These are phyloP conservation scores for Trametes maxima DNA, from an alignment of 768 basidiomycete species.

Conservation along the genomic window DNA sequence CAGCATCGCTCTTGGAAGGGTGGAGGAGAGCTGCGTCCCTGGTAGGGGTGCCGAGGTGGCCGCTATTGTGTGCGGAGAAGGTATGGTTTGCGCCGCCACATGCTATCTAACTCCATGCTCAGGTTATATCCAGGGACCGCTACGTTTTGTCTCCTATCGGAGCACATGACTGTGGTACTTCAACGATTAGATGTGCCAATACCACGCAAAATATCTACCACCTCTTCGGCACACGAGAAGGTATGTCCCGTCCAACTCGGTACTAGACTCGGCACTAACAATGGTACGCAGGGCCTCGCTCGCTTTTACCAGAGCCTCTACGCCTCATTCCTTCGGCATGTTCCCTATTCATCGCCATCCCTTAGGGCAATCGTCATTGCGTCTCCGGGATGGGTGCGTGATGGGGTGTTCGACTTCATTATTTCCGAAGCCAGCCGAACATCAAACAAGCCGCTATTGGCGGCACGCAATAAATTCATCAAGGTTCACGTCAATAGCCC, in stretches of 20 bases:
- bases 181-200: conserved; percentile 88
- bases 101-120: background rate
- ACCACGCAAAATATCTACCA: conserved; percentile 86
- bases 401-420: conserved; percentile 83
- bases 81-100: conserved; percentile 31
- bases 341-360: conserved; percentile 74
- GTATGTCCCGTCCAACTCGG: conserved; percentile 1
- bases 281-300: conserved; percentile 52
- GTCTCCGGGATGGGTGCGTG: conserved; percentile 94
- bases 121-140: conserved; percentile 61
- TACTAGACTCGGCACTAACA: background rate
- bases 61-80: conserved; percentile 95
- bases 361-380: conserved; percentile 94
- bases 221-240: conserved; percentile 88
- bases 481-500: conserved; percentile 91
- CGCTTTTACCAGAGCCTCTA: conserved; percentile 87
- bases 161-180: conserved; percentile 94
- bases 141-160: conserved; percentile 90
- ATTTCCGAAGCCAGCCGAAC: conserved; percentile 77
- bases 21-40: conserved; percentile 89
- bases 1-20: conserved; percentile 76
- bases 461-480: conserved; percentile 81
- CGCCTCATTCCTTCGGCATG: conserved; percentile 85
- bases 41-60: conserved; percentile 96
- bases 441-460: conserved; percentile 81